These are phyloP conservation scores for Cryptosporidium sp. DNA, from an alignment of 169 alveolate species.

Conservation along the genomic window DNA sequence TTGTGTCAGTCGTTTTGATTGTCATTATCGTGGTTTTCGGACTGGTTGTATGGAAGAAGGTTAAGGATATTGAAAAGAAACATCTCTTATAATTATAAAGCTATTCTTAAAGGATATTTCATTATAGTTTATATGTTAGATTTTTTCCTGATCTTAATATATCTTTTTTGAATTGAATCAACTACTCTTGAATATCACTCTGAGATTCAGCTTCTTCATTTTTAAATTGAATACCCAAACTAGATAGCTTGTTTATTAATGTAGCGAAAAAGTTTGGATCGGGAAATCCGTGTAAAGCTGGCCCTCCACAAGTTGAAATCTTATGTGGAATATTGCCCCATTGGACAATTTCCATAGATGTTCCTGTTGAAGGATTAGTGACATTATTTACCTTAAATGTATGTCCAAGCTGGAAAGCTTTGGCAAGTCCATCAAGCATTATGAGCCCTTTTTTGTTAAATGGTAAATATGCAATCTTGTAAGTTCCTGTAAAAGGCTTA, in stretches of 20 bases:
- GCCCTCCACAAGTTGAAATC: constrained; percentile 75
- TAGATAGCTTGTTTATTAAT: constrained; percentile 14
- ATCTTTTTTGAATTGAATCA: background rate
- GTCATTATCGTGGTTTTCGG: constrained; percentile 77
- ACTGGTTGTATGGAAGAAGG: constrained; percentile 78
- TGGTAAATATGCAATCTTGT: constrained; percentile 67
- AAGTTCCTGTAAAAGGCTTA: constrained; percentile 53
- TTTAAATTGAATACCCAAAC: constrained; percentile 48
- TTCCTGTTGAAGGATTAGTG: constrained; percentile 35
- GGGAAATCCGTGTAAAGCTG: constrained; percentile 70
- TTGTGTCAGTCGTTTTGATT: constrained; percentile 75
- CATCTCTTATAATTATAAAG: constrained; percentile 76
- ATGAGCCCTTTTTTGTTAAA: constrained; percentile 39
- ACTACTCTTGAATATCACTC: background rate
- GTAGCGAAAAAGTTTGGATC: constrained; percentile 44
- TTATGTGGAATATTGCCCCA: constrained; percentile 71
- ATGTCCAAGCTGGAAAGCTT: constrained; percentile 69
- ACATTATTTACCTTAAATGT: constrained; percentile 40
- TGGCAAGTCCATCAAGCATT: constrained; percentile 51
- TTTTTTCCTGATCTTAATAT: background rate
- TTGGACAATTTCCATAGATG: constrained; percentile 38
- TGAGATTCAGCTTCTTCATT: constrained; percentile 2
- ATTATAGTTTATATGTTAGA: constrained; percentile 1
- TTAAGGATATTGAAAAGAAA: constrained; percentile 82
- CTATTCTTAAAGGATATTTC: constrained; percentile 19